phyloP scores from a whole-genome alignment of 306 rosid species.

The Fragaria ananassa region DNA sequence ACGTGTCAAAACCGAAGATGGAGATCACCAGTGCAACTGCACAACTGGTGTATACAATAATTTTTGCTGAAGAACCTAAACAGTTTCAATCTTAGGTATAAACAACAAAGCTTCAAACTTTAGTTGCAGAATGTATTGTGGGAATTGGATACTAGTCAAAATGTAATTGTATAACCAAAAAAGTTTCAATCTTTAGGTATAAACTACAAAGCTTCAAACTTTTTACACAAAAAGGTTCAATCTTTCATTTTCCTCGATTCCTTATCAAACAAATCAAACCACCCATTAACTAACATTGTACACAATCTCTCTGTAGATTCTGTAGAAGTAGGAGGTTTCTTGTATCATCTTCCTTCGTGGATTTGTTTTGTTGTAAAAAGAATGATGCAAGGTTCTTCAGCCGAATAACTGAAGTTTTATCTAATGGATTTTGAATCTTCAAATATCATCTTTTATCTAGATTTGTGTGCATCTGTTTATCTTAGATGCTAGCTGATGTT shows the following conservation, averaged over 20 bases:
- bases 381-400: slow-evolving; percentile 7
- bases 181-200: not conserved
- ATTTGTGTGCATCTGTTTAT: not conserved
- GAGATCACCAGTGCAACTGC: too few relatives aligned
- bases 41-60: too few relatives aligned
- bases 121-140: not conserved
- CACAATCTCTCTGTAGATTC: not conserved
- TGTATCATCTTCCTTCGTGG: not conserved
- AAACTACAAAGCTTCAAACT: not conserved
- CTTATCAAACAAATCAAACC: not conserved
- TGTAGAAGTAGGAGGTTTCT: slow-evolving; percentile 12
- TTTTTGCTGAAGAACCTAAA: too few relatives aligned
- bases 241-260: not conserved
- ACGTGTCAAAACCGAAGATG: too few relatives aligned
- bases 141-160: not conserved
- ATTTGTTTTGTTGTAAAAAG: slow-evolving; percentile 8
- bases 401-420: slow-evolving; percentile 8
- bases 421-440: slow-evolving; percentile 5
- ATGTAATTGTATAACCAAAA: not conserved
- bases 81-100: not conserved
- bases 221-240: not conserved
- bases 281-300: not conserved
- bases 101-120: not conserved
- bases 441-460: not conserved
- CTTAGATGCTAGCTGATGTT: not conserved